Evolutionary conservation across 345 rosid genomes (phyloP).

Genomic region (Kandelia obovata): DNA sequence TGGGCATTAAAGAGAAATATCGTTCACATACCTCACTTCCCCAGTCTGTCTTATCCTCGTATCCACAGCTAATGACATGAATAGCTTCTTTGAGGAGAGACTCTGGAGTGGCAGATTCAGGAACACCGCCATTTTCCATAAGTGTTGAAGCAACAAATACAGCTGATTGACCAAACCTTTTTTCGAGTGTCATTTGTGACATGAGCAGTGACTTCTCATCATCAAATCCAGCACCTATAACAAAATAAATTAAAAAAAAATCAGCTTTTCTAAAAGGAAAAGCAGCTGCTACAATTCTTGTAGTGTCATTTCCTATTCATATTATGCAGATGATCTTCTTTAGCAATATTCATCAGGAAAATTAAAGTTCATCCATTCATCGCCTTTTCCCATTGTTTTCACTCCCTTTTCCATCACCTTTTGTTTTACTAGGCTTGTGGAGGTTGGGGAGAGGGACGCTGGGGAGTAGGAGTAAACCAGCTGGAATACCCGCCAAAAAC

Average conservation of each 20-base stretch:
- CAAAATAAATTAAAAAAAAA: neutral
- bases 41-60: conserved; percentile 50
- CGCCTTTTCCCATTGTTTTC: neutral
- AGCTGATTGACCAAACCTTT: conserved; percentile 41
- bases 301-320: neutral
- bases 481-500: neutral
- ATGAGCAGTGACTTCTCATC: conserved; percentile 41
- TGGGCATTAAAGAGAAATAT: neutral
- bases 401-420: neutral
- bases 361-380: neutral
- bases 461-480: neutral
- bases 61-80: conserved; percentile 47
- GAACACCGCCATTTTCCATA: conserved; percentile 44
- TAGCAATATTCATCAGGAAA: neutral
- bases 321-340: neutral
- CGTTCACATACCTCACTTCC: conserved; percentile 33
- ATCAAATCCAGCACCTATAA: conserved; percentile 31
- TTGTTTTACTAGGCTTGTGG: neutral
- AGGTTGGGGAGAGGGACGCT: neutral
- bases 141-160: conserved; percentile 42
- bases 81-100: conserved; percentile 42
- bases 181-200: conserved; percentile 44
- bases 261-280: neutral
- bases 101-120: conserved; percentile 34
- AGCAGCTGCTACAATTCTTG: neutral